Evolutionary conservation across 106 monocot genomes (phyloP).

Genomic region (Ottelia alismoides): DNA sequence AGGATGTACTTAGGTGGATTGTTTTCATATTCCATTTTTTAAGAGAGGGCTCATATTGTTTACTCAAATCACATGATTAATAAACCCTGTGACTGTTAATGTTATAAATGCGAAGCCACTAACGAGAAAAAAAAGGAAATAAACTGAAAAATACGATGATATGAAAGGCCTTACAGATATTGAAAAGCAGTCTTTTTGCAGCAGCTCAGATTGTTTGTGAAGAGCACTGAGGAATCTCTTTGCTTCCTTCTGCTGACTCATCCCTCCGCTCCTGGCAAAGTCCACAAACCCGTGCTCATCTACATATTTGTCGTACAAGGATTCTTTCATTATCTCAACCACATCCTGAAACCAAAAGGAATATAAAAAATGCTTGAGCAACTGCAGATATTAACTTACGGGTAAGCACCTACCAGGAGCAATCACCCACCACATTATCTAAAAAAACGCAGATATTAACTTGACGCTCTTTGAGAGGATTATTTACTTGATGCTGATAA

Average conservation of each 20-base stretch:
- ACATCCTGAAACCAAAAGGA: slow-evolving; percentile 47
- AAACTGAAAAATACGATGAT: neutral
- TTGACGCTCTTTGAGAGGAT: no score
- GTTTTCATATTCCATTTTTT: no score
- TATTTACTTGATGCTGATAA: no score
- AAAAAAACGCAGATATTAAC: no score
- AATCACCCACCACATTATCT: no score
- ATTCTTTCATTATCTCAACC: slow-evolving; percentile 98
- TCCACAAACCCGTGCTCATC: slow-evolving; percentile 91
- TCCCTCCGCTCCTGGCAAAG: slow-evolving; percentile 83
- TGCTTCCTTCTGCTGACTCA: slow-evolving; percentile 92
- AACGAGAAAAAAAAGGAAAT: neutral
- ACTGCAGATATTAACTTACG: no score
- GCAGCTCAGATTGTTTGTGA: slow-evolving; percentile 75
- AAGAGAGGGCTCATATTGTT: no score
- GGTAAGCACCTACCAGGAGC: no score
- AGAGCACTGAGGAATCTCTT: slow-evolving; percentile 82
- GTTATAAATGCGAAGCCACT: neutral
- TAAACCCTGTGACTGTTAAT: no score
- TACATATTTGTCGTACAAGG: slow-evolving; percentile 89
- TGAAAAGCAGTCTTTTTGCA: slow-evolving; percentile 75
- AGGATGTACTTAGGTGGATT: no score
- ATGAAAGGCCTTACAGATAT: slow-evolving; percentile 80
- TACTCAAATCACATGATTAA: no score
- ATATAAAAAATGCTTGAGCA: no score